phyloP scores from a whole-genome alignment of 2,329 filamentous ascomycete genomes.

The Erysiphe neolycopersici region DNA sequence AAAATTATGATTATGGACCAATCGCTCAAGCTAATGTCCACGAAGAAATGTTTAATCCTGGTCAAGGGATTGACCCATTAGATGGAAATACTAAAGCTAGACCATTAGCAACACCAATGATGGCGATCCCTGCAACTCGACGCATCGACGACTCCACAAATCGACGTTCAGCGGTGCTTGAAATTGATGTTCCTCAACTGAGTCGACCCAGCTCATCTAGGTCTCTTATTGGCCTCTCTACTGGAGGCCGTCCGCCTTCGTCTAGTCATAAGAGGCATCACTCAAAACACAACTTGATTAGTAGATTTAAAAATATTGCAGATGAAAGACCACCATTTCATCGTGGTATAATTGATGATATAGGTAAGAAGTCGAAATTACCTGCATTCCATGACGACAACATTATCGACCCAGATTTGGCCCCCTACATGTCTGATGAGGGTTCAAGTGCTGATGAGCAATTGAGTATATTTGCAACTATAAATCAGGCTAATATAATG shows the following conservation, averaged over 20 bases:
- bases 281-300: constrained; percentile 63
- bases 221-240: constrained; percentile 51
- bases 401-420: constrained; percentile 90
- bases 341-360: constrained; percentile 42
- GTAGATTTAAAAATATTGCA: constrained; percentile 40
- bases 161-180: constrained; percentile 64
- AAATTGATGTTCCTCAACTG: constrained; percentile 64
- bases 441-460: constrained; percentile 85
- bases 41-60: constrained; percentile 7
- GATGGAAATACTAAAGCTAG: constrained; percentile 17
- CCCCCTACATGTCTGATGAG: constrained; percentile 83
- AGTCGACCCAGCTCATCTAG: constrained; percentile 83
- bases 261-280: constrained; percentile 61
- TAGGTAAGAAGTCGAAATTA: constrained; percentile 35
- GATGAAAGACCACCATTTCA: constrained; percentile 79
- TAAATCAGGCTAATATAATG: constrained; percentile 37
- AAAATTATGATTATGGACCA: constrained; percentile 20
- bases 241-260: constrained; percentile 41
- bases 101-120: constrained; percentile 38
- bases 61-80: constrained; percentile 12
- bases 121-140: constrained; percentile 40
- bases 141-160: constrained; percentile 49
- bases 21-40: constrained; percentile 17
- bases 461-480: constrained; percentile 55
- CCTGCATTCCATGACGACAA: constrained; percentile 96